Evolutionary conservation across 2,329 filamentous ascomycete species (phyloP), one percentile per base, ranked within the genome.

Genomic region (Fonsecaea multimorphosa): DNA sequence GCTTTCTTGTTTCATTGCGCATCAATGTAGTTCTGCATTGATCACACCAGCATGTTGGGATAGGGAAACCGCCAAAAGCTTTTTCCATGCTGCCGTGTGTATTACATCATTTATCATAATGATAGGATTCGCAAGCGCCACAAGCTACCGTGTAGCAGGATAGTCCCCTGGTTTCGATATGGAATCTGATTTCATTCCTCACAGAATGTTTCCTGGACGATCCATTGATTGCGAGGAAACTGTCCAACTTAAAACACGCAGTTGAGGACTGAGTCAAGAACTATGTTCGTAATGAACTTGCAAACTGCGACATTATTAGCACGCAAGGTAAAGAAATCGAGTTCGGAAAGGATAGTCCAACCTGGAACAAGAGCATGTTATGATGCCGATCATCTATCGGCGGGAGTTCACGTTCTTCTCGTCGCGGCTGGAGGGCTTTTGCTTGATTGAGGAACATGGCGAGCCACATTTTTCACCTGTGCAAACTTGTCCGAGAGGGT

Each of bases 371-470:
- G 19, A 36, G 19, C 27, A 40, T 27, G 56, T 11, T 29, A 19
- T 27, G 46, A 24, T 55, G 46, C 58, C 46, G 46, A 61, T 24
- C 44, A 49, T 27, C 3, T 49, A 27, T 49, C 44, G 44, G 19
- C 52, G 34, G 52, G n/a, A n/a, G n/a, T n/a, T n/a, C n/a, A n/a
- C n/a, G n/a, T n/a, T n/a, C n/a, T 49, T 24, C 44, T 49, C 11
- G 44, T 1, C 11, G n/a, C n/a, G n/a, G n/a, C n/a, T n/a, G n/a
- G n/a, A n/a, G n/a, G n/a, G n/a, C n/a, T n/a, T n/a, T n/a, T n/a
- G n/a, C n/a, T 24, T 27, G 44, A 14, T 24, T 49, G 2, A 14
- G n/a, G n/a, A 4, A 27, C 22, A 49, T 49, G 2, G 2, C 44
- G 19, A 12, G 19, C 44, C 44, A 49, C 19, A 49, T 24, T 24